These are phyloP conservation scores for Dryadomyces quercus-mongolicae DNA, from an alignment of 2,329 filamentous ascomycete genomes.

Conservation along the genomic window DNA sequence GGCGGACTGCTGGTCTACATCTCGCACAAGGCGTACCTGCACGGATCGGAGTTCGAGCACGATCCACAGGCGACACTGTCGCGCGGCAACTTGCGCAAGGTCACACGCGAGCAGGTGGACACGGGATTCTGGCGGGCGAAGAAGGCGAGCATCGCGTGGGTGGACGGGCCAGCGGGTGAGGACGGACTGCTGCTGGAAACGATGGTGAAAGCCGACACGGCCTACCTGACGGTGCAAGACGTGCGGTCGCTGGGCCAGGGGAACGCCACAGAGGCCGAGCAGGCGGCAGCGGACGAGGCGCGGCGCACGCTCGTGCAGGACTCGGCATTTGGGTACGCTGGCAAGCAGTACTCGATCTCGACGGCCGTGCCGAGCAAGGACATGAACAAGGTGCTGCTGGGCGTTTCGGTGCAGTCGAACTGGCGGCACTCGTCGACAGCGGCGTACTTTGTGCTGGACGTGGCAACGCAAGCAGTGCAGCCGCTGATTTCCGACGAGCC, in stretches of 20 bases:
- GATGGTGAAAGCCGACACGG: constrained; percentile 25
- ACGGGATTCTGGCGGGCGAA: constrained; percentile 51
- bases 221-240: constrained; percentile 79
- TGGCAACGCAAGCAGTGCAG: constrained; percentile 63
- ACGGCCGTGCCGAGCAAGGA: constrained; percentile 68
- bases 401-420: constrained; percentile 58
- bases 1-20: constrained; percentile 57
- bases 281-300: constrained; percentile 23
- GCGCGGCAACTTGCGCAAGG: constrained; percentile 55
- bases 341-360: constrained; percentile 40
- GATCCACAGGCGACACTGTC: constrained; percentile 52
- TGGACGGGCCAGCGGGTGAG: constrained; percentile 59
- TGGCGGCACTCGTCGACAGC: constrained; percentile 87
- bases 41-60: constrained; percentile 49
- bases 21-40: constrained; percentile 51
- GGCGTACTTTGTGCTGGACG: constrained; percentile 85
- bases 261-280: constrained; percentile 24
- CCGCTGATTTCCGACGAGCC: constrained; percentile 61
- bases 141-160: constrained; percentile 62
- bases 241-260: constrained; percentile 39
- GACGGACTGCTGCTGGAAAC: constrained; percentile 79
- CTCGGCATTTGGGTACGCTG: constrained; percentile 46
- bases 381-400: constrained; percentile 75
- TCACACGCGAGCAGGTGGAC: constrained; percentile 62
- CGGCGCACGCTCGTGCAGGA: constrained; percentile 67